phyloP scores from a whole-genome alignment of 441 rosid genomes.

The Pelargonium myrrhifolium region DNA sequence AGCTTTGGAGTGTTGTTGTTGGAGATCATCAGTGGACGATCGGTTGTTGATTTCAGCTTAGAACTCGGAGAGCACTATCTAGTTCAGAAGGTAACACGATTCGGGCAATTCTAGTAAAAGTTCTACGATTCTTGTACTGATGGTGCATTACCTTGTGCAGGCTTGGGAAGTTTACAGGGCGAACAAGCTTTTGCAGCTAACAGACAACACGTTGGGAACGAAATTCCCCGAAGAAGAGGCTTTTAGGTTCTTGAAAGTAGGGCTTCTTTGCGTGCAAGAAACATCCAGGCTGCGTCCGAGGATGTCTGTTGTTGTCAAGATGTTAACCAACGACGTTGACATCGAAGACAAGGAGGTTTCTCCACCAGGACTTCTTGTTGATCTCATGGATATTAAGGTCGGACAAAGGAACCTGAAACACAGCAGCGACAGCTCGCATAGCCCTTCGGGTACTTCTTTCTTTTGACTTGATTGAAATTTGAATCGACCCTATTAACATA shows the following conservation, averaged over 20 bases:
- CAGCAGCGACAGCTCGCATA: background rate
- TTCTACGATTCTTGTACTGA: background rate
- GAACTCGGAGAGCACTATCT: slow-evolving; percentile 46
- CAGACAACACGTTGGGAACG: slow-evolving; percentile 35
- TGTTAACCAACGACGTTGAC: slow-evolving; percentile 30
- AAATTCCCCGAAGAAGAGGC: slow-evolving; percentile 41
- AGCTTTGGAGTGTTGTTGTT: slow-evolving; percentile 37
- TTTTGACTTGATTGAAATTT: background rate
- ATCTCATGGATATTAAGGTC: slow-evolving; percentile 40
- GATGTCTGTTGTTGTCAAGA: slow-evolving; percentile 35
- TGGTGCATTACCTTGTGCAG: slow-evolving; percentile 26
- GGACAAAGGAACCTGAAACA: slow-evolving; percentile 12
- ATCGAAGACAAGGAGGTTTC: slow-evolving; percentile 22
- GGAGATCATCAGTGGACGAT: slow-evolving; percentile 26
- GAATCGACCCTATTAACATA: background rate
- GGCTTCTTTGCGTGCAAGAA: slow-evolving; percentile 57
- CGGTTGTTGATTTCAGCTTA: slow-evolving; percentile 23
- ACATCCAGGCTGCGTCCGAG: slow-evolving; percentile 37
- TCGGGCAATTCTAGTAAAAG: background rate
- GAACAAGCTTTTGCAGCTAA: slow-evolving; percentile 21
- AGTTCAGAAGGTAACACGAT: slow-evolving; percentile 41
- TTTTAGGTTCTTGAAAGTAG: slow-evolving; percentile 33
- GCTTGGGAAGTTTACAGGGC: slow-evolving; percentile 42
- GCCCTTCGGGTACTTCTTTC: background rate
- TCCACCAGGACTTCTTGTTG: slow-evolving; percentile 39